A percentile compares a stretch with the other conserved stretches of the same genome.
Conservation (phyloP, 78 protist genomes). For the Chrysochromulina parva region DNA sequence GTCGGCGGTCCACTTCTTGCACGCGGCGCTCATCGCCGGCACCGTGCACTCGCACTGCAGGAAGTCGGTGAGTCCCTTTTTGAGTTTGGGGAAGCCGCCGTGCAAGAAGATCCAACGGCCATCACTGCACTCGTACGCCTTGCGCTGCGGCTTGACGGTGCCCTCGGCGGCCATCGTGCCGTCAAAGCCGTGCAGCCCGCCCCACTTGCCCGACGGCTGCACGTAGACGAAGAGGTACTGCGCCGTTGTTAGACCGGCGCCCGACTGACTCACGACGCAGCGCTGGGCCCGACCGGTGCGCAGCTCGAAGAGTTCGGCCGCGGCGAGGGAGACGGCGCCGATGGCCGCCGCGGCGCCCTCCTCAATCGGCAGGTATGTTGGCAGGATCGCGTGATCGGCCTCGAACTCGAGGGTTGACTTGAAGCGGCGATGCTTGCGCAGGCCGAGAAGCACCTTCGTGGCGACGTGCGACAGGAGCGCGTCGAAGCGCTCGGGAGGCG, state of each 20-base stretch:
- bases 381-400: background rate
- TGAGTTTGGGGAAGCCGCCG: conserved; percentile 1
- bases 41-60: background rate
- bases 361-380: background rate
- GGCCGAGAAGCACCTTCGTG: background rate
- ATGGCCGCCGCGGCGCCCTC: background rate
- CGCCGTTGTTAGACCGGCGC: background rate
- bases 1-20: background rate
- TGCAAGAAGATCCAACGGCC: background rate
- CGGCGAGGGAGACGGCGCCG: background rate
- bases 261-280: background rate
- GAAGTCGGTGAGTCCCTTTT: background rate
- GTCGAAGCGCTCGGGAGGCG: background rate
- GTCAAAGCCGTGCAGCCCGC: background rate
- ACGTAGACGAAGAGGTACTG: background rate
- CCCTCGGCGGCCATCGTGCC: background rate
- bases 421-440: background rate
- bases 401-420: background rate
- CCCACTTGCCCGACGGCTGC: background rate
- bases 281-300: background rate
- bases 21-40: background rate
- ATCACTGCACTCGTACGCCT: background rate
- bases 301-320: background rate
- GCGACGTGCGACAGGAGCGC: background rate
- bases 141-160: background rate